Conservation (phyloP, 1,284 basidiomycete genomes). For the Rhodotorula sp. region DNA sequence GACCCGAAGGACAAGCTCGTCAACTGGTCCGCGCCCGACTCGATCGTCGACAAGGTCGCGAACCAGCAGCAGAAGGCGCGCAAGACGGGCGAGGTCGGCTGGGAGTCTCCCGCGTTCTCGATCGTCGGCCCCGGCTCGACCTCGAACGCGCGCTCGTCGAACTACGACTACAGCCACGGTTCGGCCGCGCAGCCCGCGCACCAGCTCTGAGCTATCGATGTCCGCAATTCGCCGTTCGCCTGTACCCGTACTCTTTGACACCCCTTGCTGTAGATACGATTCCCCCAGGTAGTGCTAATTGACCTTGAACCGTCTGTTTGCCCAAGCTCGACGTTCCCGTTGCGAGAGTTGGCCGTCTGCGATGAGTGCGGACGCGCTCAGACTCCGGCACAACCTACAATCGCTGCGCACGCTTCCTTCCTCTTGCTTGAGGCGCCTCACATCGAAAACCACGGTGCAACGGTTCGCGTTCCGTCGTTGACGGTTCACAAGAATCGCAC, state of each 20-base stretch:
- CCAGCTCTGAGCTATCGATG: neutral
- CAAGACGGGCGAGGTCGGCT: slow-evolving; percentile 10
- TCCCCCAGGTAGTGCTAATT: too few relatives aligned
- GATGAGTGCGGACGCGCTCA: too few relatives aligned
- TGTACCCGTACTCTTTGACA: too few relatives aligned
- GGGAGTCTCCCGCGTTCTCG: slow-evolving; percentile 30
- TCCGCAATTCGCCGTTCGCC: neutral
- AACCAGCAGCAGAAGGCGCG: slow-evolving; percentile 14
- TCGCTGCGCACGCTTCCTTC: too few relatives aligned
- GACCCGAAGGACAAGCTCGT: slow-evolving; percentile 59
- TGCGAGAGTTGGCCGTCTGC: too few relatives aligned
- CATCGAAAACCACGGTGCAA: too few relatives aligned
- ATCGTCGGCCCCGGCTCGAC: slow-evolving; percentile 15
- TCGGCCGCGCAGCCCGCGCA: slow-evolving; percentile 6
- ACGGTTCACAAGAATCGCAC: too few relatives aligned
- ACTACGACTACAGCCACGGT: neutral
- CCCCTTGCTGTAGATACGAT: too few relatives aligned
- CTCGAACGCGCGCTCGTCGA: neutral
- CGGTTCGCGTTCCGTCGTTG: too few relatives aligned
- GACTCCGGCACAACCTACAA: too few relatives aligned
- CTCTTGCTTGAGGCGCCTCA: too few relatives aligned
- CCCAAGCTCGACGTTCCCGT: neutral
- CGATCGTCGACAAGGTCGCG: slow-evolving; percentile 21
- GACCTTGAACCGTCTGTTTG: too few relatives aligned
- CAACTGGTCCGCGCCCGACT: slow-evolving; percentile 7